These are phyloP conservation scores for Hypoxylon sp. DNA, from an alignment of 2,329 filamentous ascomycete species.

Conservation along the genomic window DNA sequence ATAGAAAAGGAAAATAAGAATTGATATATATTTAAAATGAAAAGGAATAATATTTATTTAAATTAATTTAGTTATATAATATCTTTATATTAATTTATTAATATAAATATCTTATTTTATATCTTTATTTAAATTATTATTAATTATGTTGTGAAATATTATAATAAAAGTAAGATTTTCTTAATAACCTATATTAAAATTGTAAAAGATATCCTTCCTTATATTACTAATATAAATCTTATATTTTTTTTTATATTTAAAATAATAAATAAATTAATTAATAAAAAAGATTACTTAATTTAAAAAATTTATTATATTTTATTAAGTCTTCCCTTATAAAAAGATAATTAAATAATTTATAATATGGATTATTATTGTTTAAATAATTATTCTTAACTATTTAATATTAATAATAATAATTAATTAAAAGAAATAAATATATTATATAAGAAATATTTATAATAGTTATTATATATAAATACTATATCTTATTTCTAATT, in stretches of 20 bases:
- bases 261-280: slow-evolving; percentile 14
- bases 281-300: neutral
- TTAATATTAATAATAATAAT: slow-evolving; percentile 1
- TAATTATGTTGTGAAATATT: slow-evolving; percentile 10
- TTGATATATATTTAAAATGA: neutral
- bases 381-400: neutral
- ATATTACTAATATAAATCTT: slow-evolving; percentile 3
- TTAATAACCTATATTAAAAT: slow-evolving; percentile 3
- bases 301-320: slow-evolving; percentile 7
- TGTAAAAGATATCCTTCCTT: neutral
- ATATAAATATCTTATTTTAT: slow-evolving; percentile 1
- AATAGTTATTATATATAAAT: neutral
- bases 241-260: slow-evolving; percentile 10
- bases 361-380: neutral
- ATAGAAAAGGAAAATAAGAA: neutral
- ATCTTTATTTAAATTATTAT: no score
- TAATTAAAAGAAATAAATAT: neutral
- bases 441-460: neutral
- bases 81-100: slow-evolving; percentile 2
- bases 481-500: neutral
- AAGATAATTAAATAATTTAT: slow-evolving; percentile 1
- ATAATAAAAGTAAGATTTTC: neutral
- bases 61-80: no score
- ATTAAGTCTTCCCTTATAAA: slow-evolving; percentile 1
- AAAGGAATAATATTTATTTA: no score